Evolutionary conservation across 495 filamentous ascomycete genomes (phyloP).

Genomic region (Xylaria palmicola): DNA sequence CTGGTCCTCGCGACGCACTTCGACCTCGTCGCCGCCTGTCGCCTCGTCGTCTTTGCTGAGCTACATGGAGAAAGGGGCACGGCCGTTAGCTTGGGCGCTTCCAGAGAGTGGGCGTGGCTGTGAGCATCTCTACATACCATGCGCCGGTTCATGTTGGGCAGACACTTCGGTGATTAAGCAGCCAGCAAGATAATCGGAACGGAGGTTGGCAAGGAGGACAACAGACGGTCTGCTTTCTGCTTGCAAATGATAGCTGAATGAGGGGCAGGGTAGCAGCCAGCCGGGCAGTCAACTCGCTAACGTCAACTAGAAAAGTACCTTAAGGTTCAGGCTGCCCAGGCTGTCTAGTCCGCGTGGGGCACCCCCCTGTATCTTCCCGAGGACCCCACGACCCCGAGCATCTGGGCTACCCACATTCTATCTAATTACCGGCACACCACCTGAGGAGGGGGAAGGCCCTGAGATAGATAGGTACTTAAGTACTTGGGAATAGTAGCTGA

Average conservation of each 20-base stretch:
- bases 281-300: too few species aligned
- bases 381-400: constrained; percentile 10
- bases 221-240: too few species aligned
- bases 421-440: not conserved
- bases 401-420: not conserved
- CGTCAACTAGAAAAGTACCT: too few species aligned
- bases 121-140: constrained; percentile 35
- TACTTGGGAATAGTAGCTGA: not conserved
- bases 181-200: too few species aligned
- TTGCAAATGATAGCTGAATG: not conserved
- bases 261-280: constrained; percentile 1
- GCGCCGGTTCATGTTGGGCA: constrained; percentile 35
- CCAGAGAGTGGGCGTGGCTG: not conserved
- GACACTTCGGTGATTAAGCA: not conserved
- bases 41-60: constrained; percentile 90
- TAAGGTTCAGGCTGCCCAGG: too few species aligned
- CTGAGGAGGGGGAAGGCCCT: too few species aligned
- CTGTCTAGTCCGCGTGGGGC: constrained; percentile 1
- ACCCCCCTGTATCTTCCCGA: constrained; percentile 2
- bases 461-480: too few species aligned
- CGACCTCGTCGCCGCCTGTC: constrained; percentile 68
- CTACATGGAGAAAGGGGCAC: constrained; percentile 44
- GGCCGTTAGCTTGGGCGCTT: constrained; percentile 20
- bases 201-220: not conserved
- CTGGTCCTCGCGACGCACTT: constrained; percentile 94